Evolutionary conservation across 371 early-diverging fungal species (phyloP), one percentile per base, ranked within the genome.

Genomic region (Haplosporangium sp.): DNA sequence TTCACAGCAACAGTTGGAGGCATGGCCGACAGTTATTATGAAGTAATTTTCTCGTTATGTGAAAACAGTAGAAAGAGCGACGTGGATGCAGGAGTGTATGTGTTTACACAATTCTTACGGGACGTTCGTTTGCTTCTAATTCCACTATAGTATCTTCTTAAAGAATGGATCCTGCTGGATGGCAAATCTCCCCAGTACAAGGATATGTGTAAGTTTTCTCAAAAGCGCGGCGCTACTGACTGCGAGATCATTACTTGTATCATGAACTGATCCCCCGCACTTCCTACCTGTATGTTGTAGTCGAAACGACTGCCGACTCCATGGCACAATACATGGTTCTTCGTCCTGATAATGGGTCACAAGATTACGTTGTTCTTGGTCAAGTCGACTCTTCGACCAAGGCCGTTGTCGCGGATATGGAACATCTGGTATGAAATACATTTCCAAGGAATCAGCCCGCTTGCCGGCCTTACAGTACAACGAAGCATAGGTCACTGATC

Each of bases 141-240:
- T n/a, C n/a, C 47, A 40, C 46, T 52, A 3, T 80, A 94, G 87
- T 95, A 94, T 67, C 84, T 93, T 61, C 79, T 94, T 16, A 93
- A 95, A 71, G 83, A 91, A 51, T 91, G 90, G 82, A 57, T 94
- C 10, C 61, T 86, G 23, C 68, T 83, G 21, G 86, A 88, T 72
- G 91, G 85, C 67, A 79, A 64, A 58, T 76, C 69, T 50, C 84
- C 82, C 21, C 82, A 82, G 58, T 88, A 85, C 83, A 83, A 72
- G 36, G 73, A 79, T 68, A 84, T 83, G 77, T 58, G 47, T 57
- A 70, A 55, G 62, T 51, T 11, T 54, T n/a, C n/a, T n/a, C n/a
- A n/a, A n/a, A n/a, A n/a, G n/a, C n/a, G n/a, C n/a, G n/a, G n/a
- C n/a, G n/a, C n/a, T n/a, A n/a, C n/a, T n/a, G n/a, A n/a, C n/a